Evolutionary conservation across 169 alveolate genomes (phyloP), one percentile per base, ranked within the genome.

Genomic region (Eimeria acervulina): DNA sequence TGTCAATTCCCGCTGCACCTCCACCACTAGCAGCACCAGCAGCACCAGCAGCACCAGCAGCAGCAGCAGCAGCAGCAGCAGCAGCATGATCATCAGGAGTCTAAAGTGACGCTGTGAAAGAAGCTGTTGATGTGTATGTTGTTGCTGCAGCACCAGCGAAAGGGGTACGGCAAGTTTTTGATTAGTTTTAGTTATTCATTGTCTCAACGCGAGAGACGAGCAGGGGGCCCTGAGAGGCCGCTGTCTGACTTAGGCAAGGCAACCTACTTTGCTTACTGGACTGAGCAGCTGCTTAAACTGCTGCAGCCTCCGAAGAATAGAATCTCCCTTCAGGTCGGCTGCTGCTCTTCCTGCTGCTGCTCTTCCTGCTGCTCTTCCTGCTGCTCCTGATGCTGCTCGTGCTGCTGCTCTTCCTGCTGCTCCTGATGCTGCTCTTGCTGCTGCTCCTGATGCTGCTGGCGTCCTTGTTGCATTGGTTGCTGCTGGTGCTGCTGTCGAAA

Each of bases 201-300:
- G n/a, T 98, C 99, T 6, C 96, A 97, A 76, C 98, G 97, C 76
- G 99, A 99, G 97, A 98, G 98, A 76, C 98, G 98, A 68, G 97
- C 98, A 17, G 99, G 99, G 17, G 98, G 99, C 3, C 99, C 99
- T 7, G 99, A 99, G 97, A 97, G 99, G 89, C 99, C 99, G 1
- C 95, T 99, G 12, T 98, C 99, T 0, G 99, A 99, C 97, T 97
- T 99, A 83, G 99, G 99, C 19, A 98, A 97, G 85, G 99, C 99
- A 36, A 98, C 99, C 15, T 99, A 99, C 97, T 98, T 99, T 95
- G 97, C 99, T 28, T 99, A 98, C 97, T 99, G 99, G 99, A 98
- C 99, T 10, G 98, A 98, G 93, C 97, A 97, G 95, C 96, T 99
- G 31, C 95, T 98, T 66, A 97, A 97, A n/a, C 90, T 96, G 12